phyloP scores from a whole-genome alignment of 139 green algal species.

The Chara braunii region DNA sequence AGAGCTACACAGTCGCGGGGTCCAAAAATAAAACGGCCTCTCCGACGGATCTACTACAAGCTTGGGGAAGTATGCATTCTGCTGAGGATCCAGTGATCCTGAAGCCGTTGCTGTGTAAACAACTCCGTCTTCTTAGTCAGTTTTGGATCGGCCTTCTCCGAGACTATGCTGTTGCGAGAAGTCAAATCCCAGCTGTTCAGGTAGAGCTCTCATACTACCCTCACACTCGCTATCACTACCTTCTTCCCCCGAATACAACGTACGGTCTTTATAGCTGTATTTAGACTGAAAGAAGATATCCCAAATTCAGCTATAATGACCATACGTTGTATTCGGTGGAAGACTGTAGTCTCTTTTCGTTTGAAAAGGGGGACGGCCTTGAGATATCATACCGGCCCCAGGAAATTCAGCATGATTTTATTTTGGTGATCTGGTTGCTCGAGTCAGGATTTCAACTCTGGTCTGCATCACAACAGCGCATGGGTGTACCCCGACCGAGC shows the following conservation, averaged over 20 bases:
- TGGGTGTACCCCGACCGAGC: too few species aligned
- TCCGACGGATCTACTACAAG: not conserved
- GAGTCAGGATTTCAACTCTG: too few species aligned
- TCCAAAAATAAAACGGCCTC: not conserved
- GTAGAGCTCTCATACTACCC: not conserved
- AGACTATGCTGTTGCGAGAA: conserved; percentile 10
- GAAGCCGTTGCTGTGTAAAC: not conserved
- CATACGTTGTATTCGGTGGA: not conserved
- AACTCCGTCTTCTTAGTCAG: not conserved
- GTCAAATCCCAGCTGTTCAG: conserved; percentile 4
- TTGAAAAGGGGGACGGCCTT: not conserved
- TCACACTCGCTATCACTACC: too few species aligned
- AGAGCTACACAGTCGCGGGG: not conserved
- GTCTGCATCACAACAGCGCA: too few species aligned
- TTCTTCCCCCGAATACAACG: too few species aligned
- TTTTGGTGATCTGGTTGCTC: too few species aligned
- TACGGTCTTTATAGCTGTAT: too few species aligned
- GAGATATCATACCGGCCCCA: too few species aligned
- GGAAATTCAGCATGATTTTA: too few species aligned
- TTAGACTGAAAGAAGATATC: too few species aligned
- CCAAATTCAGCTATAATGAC: not conserved
- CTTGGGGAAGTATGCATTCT: not conserved
- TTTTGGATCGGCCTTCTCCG: conserved; percentile 11
- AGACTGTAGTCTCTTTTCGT: not conserved
- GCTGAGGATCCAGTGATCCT: not conserved